A percentile compares a stretch with the other conserved stretches of the same genome.
Conservation (phyloP, 2,329 filamentous ascomycete genomes). For the Pochonia chlamydosporia region DNA sequence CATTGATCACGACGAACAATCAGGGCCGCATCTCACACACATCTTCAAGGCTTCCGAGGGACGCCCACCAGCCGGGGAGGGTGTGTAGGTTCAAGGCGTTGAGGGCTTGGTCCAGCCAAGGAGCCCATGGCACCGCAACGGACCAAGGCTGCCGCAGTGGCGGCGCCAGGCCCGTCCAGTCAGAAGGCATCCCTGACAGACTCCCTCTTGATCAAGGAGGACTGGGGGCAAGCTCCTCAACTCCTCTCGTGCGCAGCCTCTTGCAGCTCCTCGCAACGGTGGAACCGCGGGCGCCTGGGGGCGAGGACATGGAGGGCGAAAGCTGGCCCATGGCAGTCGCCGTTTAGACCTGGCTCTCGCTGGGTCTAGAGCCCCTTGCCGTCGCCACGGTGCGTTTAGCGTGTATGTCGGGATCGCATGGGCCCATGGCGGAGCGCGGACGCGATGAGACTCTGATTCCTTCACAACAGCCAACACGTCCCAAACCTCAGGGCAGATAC, state of each 20-base stretch:
- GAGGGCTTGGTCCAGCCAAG: slow-evolving; percentile 2
- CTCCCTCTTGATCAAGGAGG: slow-evolving; percentile 10
- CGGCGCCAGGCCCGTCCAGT: slow-evolving; percentile 12
- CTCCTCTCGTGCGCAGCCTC: neutral
- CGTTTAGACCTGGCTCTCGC: neutral
- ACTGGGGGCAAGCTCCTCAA: slow-evolving; percentile 4
- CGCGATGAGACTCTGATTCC: slow-evolving; percentile 11
- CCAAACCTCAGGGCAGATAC: neutral
- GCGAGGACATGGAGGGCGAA: neutral
- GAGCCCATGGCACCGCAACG: neutral
- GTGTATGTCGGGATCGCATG: slow-evolving; percentile 14
- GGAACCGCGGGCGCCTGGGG: slow-evolving; percentile 7
- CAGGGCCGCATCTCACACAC: neutral
- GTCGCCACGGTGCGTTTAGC: slow-evolving; percentile 7
- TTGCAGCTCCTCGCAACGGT: neutral
- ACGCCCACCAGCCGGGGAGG: slow-evolving; percentile 5
- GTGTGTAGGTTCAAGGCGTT: neutral
- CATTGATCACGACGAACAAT: neutral
- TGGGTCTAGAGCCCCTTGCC: slow-evolving; percentile 10
- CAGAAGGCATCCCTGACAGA: slow-evolving; percentile 9
- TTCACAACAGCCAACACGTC: neutral
- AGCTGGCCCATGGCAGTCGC: neutral
- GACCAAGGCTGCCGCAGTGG: slow-evolving; percentile 10
- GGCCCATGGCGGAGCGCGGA: slow-evolving; percentile 8
- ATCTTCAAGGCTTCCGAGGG: slow-evolving; percentile 4